Conservation (phyloP, 371 early-diverging fungal genomes). For the Encephalitozoon cuniculi region DNA sequence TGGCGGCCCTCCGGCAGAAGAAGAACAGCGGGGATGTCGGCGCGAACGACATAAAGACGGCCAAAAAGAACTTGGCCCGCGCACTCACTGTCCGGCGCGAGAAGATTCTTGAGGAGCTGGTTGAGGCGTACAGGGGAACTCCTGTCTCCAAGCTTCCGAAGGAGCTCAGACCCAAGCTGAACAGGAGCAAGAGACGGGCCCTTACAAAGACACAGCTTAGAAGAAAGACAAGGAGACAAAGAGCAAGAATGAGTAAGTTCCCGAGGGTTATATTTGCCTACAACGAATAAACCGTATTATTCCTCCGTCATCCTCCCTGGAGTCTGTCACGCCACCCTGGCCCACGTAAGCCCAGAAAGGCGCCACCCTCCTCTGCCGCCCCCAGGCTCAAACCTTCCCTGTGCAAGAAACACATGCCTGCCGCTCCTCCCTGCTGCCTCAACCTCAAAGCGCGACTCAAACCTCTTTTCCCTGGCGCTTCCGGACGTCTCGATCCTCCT, state of each 20-base stretch:
- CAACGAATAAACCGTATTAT: slow-evolving; percentile 35
- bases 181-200: slow-evolving; percentile 31
- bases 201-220: slow-evolving; percentile 44
- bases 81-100: slow-evolving; percentile 31
- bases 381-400: background rate
- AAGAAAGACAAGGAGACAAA: slow-evolving; percentile 18
- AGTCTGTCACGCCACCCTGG: background rate
- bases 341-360: background rate
- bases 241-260: slow-evolving; percentile 19
- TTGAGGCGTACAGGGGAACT: slow-evolving; percentile 43
- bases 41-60: slow-evolving; percentile 40
- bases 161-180: slow-evolving; percentile 42
- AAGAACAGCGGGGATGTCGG: slow-evolving; percentile 35
- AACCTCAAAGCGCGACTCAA: background rate
- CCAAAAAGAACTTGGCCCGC: slow-evolving; percentile 48
- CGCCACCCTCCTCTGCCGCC: background rate
- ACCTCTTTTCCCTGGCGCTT: background rate
- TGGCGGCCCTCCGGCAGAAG: slow-evolving; percentile 39
- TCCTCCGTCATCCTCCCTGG: background rate
- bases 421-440: background rate
- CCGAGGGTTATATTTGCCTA: slow-evolving; percentile 30
- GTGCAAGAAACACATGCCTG: background rate
- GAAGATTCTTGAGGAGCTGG: slow-evolving; percentile 32
- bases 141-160: slow-evolving; percentile 46
- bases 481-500: background rate